Evolutionary conservation across 805 yeast species (phyloP).

Genomic region (Saccharomyces eubayanus): DNA sequence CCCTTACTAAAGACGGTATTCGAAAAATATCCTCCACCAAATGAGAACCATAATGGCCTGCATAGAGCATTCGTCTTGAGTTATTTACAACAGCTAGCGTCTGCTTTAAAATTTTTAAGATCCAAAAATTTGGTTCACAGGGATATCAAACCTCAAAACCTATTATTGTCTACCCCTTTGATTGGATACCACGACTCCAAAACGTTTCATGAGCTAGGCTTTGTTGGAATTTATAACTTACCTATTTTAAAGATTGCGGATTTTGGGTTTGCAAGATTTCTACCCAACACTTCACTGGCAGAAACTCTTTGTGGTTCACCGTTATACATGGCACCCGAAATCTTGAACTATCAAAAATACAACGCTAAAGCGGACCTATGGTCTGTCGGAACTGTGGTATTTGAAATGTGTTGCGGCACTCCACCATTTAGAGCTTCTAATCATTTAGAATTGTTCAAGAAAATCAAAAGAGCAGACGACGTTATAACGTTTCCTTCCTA

Average conservation of each 20-base stretch:
- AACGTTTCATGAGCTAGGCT: conserved; percentile 50
- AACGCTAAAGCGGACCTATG: conserved; percentile 96
- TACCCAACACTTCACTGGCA: conserved; percentile 90
- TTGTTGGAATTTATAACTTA: conserved; percentile 75
- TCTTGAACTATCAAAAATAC: conserved; percentile 85
- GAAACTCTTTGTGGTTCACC: conserved; percentile 98
- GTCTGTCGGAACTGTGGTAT: conserved; percentile 96
- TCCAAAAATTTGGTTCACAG: conserved; percentile 81
- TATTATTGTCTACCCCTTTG: conserved; percentile 66
- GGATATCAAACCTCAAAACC: conserved; percentile 85
- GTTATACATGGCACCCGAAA: conserved; percentile 97
- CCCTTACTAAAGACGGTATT: conserved; percentile 72
- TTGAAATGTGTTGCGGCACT: conserved; percentile 92
- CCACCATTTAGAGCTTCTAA: conserved; percentile 94
- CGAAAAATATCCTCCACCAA: conserved; percentile 76
- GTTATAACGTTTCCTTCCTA: conserved; percentile 65
- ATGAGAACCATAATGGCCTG: conserved; percentile 63
- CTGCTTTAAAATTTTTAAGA: conserved; percentile 76
- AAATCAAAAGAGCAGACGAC: conserved; percentile 77
- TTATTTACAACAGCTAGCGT: conserved; percentile 76
- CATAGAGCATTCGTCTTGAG: conserved; percentile 72
- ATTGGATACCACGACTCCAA: conserved; percentile 41
- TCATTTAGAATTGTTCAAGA: conserved; percentile 80
- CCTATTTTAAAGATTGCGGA: conserved; percentile 93
- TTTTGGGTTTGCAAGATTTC: conserved; percentile 92